phyloP scores from a whole-genome alignment of 2,329 filamentous ascomycete genomes.

The Aspergillus carbonarius region DNA sequence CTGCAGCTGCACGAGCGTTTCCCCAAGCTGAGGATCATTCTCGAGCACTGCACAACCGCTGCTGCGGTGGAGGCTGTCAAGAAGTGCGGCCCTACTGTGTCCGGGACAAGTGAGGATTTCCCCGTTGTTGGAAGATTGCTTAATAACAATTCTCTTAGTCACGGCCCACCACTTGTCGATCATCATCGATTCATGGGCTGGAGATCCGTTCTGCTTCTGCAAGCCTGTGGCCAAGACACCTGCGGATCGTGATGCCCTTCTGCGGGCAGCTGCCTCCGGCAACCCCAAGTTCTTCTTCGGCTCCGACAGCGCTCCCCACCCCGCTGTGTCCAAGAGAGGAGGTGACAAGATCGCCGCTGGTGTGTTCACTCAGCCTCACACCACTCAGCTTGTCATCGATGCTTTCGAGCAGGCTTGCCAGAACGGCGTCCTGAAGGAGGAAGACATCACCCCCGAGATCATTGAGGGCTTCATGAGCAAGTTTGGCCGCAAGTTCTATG shows the following conservation, averaged over 20 bases:
- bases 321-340: constrained; percentile 55
- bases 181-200: constrained; percentile 72
- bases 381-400: constrained; percentile 58
- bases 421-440: constrained; percentile 53
- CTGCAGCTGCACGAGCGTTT: constrained; percentile 70
- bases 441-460: constrained; percentile 55
- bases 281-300: constrained; percentile 66
- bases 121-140: not conserved
- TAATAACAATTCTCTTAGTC: constrained; percentile 38
- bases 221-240: constrained; percentile 73
- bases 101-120: constrained; percentile 32
- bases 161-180: constrained; percentile 85
- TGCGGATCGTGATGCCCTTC: constrained; percentile 68
- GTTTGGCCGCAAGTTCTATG: constrained; percentile 60
- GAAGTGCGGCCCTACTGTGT: constrained; percentile 74
- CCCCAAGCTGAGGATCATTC: constrained; percentile 56
- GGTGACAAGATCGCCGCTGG: constrained; percentile 55
- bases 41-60: constrained; percentile 86
- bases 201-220: constrained; percentile 75
- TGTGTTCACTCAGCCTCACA: constrained; percentile 63
- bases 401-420: constrained; percentile 57
- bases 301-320: constrained; percentile 71
- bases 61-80: constrained; percentile 77
- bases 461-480: constrained; percentile 59
- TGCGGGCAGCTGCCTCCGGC: constrained; percentile 59